A percentile compares a stretch with the other conserved stretches of the same genome.
Evolutionary conservation across 306 rosid species (phyloP).

Genomic region (Neltuma alba): DNA sequence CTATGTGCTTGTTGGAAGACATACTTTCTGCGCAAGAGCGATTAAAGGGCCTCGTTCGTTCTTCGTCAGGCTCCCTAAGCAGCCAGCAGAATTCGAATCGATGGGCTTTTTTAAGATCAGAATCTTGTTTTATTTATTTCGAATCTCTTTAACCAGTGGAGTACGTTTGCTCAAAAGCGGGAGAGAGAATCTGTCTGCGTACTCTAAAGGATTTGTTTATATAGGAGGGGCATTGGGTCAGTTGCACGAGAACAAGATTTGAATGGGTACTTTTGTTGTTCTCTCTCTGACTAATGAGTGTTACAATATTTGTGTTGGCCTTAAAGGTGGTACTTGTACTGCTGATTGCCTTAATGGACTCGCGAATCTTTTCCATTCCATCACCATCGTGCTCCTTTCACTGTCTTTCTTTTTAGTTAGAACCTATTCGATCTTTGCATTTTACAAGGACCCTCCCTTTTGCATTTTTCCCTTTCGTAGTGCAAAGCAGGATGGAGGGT

Average conservation of each 20-base stretch:
- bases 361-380: neutral
- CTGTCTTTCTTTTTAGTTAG: constrained; percentile 14
- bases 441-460: constrained; percentile 11
- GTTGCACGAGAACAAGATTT: constrained; percentile 7
- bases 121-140: neutral
- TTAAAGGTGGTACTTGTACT: neutral
- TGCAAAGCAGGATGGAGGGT: neutral
- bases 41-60: neutral
- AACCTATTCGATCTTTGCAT: neutral
- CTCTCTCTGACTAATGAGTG: neutral
- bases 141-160: neutral
- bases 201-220: neutral
- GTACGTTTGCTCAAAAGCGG: neutral
- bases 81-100: neutral
- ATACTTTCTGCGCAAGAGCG: neutral
- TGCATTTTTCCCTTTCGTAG: neutral
- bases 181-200: neutral
- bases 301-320: neutral
- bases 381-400: neutral
- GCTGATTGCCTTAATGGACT: neutral
- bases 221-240: neutral
- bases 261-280: neutral
- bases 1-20: constrained; percentile 16
- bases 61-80: neutral
- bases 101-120: constrained; percentile 6